These are phyloP conservation scores for Diaporthe vexans DNA, from an alignment of 2,329 filamentous ascomycete genomes.

Conservation along the genomic window DNA sequence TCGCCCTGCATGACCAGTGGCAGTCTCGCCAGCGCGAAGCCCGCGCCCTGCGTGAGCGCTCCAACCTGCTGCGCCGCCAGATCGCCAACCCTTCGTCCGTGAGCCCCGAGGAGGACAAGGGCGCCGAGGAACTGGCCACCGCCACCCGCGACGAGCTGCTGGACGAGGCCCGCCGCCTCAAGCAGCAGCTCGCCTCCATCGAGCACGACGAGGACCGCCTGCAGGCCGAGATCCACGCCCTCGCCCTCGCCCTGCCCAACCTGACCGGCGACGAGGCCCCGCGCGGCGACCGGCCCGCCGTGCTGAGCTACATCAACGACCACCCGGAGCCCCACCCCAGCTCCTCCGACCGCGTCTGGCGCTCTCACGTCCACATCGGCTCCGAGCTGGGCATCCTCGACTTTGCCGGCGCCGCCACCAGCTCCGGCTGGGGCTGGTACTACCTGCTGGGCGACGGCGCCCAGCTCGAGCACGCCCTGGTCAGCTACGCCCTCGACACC, in stretches of 20 bases:
- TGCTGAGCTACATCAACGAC: constrained; percentile 86
- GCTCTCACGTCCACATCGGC: constrained; percentile 90
- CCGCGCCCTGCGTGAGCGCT: constrained; percentile 73
- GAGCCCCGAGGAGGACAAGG: constrained; percentile 57
- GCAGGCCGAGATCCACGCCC: constrained; percentile 75
- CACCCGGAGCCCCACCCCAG: constrained; percentile 61
- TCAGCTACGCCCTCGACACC: constrained; percentile 85
- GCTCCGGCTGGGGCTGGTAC: constrained; percentile 98
- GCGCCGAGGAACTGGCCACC: constrained; percentile 48
- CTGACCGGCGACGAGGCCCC: constrained; percentile 85
- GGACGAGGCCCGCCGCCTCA: constrained; percentile 74
- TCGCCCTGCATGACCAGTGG: constrained; percentile 69
- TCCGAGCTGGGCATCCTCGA: constrained; percentile 90
- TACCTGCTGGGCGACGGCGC: constrained; percentile 93
- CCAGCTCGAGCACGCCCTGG: constrained; percentile 92
- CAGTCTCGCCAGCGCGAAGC: constrained; percentile 72
- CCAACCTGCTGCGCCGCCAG: constrained; percentile 73
- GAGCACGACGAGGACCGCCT: constrained; percentile 74
- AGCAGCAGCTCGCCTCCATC: constrained; percentile 71
- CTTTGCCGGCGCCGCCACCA: constrained; percentile 84
- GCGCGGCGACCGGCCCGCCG: constrained; percentile 71
- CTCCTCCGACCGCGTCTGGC: constrained; percentile 64
- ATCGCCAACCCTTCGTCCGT: constrained; percentile 66
- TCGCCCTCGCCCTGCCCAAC: constrained; percentile 88
- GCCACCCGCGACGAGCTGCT: constrained; percentile 67